A percentile compares a stretch with the other conserved stretches of the same genome.
Conservation (phyloP, 805 yeast genomes). For the Candida hispaniensis region DNA sequence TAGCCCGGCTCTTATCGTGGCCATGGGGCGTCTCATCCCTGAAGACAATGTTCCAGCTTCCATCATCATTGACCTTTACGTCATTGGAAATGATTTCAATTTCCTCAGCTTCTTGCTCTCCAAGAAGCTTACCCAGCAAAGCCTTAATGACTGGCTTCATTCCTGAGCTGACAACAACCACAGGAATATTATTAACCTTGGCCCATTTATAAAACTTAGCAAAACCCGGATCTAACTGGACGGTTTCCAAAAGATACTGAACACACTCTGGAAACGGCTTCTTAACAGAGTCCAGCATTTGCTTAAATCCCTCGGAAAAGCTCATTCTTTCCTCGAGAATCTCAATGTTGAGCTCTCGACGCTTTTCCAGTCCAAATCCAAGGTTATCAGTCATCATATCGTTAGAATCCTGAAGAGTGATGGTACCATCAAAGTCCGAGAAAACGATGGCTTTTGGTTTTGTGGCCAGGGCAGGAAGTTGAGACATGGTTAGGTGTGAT, state of each 20-base stretch:
- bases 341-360: conserved; percentile 58
- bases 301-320: conserved; percentile 64
- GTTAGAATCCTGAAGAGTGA: conserved; percentile 89
- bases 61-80: conserved; percentile 44
- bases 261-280: conserved; percentile 77
- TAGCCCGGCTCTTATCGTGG: conserved; percentile 85
- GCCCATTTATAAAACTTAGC: conserved; percentile 74
- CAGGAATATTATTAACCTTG: conserved; percentile 56
- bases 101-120: conserved; percentile 57
- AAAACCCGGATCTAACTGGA: conserved; percentile 86
- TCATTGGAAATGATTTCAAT: conserved; percentile 78
- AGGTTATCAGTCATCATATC: conserved; percentile 80
- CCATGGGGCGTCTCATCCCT: conserved; percentile 84
- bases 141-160: conserved; percentile 88
- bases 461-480: conserved; percentile 27
- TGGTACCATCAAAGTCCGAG: conserved; percentile 98
- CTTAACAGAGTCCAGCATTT: conserved; percentile 71
- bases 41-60: conserved; percentile 74
- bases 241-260: conserved; percentile 48
- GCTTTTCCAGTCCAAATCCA: conserved; percentile 68
- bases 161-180: conserved; percentile 82
- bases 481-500: too few relatives aligned
- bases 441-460: conserved; percentile 66
- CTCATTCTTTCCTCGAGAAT: conserved; percentile 57
- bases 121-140: conserved; percentile 61